A percentile compares a stretch with the other conserved stretches of the same genome.
phyloP scores from a whole-genome alignment of 371 early-diverging fungal genomes.

The Apophysomyces variabilis region DNA sequence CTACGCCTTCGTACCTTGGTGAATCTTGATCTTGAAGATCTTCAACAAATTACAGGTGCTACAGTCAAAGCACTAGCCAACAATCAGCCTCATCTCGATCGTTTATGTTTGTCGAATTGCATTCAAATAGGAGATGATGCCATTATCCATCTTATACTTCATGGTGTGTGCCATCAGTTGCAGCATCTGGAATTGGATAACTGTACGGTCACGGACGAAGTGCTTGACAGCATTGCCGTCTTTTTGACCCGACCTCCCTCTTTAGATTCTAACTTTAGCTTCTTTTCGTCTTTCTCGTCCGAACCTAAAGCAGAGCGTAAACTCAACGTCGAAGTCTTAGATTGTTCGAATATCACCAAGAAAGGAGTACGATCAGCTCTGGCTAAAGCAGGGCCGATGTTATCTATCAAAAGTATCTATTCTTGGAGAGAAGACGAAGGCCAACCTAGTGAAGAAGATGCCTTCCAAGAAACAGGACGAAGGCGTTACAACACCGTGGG shows the following conservation, averaged over 20 bases:
- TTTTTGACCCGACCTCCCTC: conserved; percentile 18
- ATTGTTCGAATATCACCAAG: conserved; percentile 51
- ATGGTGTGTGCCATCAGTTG: conserved; percentile 36
- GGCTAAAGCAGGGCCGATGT: conserved; percentile 35
- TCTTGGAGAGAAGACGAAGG: conserved; percentile 32
- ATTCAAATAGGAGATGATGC: conserved; percentile 54
- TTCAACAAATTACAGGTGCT: conserved; percentile 48
- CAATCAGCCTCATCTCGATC: conserved; percentile 36
- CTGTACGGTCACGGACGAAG: conserved; percentile 44
- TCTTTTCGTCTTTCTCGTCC: conserved; percentile 12
- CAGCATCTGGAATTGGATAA: conserved; percentile 46
- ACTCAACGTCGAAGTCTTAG: conserved; percentile 45
- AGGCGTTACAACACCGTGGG: conserved; percentile 22
- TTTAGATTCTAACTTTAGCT: conserved; percentile 12
- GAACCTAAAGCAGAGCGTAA: conserved; percentile 7
- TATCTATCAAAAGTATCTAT: conserved; percentile 51
- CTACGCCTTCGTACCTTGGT: conserved; percentile 44
- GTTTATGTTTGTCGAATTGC: conserved; percentile 59
- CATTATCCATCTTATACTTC: conserved; percentile 35
- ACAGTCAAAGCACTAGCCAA: conserved; percentile 54
- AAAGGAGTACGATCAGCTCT: conserved; percentile 39
- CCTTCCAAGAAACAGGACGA: conserved; percentile 2
- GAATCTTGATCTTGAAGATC: conserved; percentile 60
- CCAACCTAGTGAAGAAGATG: conserved; percentile 16
- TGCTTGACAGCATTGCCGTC: conserved; percentile 32